Percentiles rank a stretch among this genome's conserved stretches.
Evolutionary conservation across 768 basidiomycete genomes (phyloP).

Genomic region (Xanthoconium purpureum): DNA sequence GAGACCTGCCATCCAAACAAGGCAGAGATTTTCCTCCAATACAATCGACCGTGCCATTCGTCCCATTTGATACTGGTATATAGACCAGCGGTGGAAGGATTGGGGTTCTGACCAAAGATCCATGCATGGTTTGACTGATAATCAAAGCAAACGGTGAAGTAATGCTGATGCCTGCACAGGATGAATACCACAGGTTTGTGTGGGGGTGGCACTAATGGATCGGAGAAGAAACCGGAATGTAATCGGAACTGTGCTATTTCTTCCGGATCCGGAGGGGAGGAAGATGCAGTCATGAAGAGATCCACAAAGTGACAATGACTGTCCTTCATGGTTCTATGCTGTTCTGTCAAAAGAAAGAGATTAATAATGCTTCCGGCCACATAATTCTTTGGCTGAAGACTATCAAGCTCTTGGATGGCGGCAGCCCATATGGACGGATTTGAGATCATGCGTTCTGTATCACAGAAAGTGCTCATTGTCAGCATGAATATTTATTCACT

Average conservation of each 20-base stretch:
- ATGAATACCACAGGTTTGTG: slow-evolving; percentile 2
- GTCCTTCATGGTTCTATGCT: neutral
- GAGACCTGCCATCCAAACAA: neutral
- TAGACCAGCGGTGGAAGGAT: neutral
- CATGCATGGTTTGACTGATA: slow-evolving; percentile 4
- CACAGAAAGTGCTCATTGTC: neutral
- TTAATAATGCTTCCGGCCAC: slow-evolving; percentile 4
- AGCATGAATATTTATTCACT: too few relatives aligned
- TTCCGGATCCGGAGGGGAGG: neutral
- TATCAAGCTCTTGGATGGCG: neutral
- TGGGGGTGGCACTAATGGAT: neutral
- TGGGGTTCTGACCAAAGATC: neutral
- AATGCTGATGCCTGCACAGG: slow-evolving; percentile 1
- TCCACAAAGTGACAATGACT: neutral
- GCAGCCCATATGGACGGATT: slow-evolving; percentile 10
- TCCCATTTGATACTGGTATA: neutral
- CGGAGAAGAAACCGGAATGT: neutral
- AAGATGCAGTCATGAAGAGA: neutral
- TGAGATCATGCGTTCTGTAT: neutral
- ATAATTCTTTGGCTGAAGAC: neutral
- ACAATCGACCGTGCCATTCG: neutral
- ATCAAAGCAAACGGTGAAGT: slow-evolving; percentile 7
- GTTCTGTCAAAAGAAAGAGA: neutral
- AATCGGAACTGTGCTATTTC: neutral
- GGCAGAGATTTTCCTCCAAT: neutral